Base-by-base conservation (phyloP, 345 rosid genomes). In the Lepidium aucheri region DNA sequence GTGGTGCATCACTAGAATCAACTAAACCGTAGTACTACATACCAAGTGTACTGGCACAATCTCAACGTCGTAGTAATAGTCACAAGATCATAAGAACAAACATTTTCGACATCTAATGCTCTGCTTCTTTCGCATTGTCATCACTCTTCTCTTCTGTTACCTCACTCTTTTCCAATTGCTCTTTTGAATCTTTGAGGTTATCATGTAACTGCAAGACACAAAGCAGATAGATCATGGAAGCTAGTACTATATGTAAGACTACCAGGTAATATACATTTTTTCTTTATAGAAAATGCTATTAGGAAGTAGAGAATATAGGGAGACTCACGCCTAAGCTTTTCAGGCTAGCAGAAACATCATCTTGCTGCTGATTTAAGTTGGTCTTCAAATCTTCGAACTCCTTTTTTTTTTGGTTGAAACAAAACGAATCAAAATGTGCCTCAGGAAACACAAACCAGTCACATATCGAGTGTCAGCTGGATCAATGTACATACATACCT, bases 361-460 rank as follows among this genome's bases (percentile, higher is more conserved):
- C 94, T 73, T 86, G 96, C 34, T 86, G 96, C 70, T 89, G 96
- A 72, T 85, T 87, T 15, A 89, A 83, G 42, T 89, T 86, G 46
- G 58, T 82, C 68, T 84, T 85, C 63, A 89, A 80, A 16, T 83
- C 91, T 82, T 85, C 82, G 68, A 86, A 89, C 72, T 89, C 96
- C 94, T 28, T 26, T 89, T 41, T 41, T 3, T 59, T 65, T 61
- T 46, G 14, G 2, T 17, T 9, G 52, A 33, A 20, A 54, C 5
- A 3, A 57, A 28, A 10, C 32, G 12, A 22, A 65, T 30, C 55
- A 61, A 33, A 39, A 16, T 60, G 17, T n/a, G 18, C 18, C 36
- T 58, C 54, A 36, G 7, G 16, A 53, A 28, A 53, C 13, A 17
- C 41, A 67, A 53, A 67, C 56, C 0, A 14, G 17, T 38, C 15